A percentile compares a stretch with the other conserved stretches of the same genome.
Conservation (phyloP, 1,139 yeast species). For the Waltiozyma sp. region DNA sequence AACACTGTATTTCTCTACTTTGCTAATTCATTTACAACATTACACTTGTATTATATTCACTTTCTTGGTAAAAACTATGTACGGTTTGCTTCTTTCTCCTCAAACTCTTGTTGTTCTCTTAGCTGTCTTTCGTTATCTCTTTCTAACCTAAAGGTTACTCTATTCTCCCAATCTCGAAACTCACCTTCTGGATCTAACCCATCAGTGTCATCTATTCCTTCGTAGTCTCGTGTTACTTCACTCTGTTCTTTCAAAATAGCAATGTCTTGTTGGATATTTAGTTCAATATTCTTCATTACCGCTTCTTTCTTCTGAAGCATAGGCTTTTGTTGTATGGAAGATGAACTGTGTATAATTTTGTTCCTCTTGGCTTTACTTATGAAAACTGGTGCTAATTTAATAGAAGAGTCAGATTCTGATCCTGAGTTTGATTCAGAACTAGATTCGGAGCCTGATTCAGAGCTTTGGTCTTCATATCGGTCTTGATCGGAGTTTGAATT, state of each 20-base stretch:
- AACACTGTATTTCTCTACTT: no score
- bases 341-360: no score
- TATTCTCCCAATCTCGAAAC: conserved; percentile 32
- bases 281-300: conserved; percentile 21
- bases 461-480: not conserved
- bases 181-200: conserved; percentile 40
- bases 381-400: conserved; percentile 14
- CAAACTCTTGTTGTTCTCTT: conserved; percentile 28
- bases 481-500: not conserved
- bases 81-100: conserved; percentile 25
- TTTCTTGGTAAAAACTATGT: conserved; percentile 16
- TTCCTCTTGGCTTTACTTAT: conserved; percentile 9
- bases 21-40: no score
- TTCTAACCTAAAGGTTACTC: conserved; percentile 30
- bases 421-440: conserved; percentile 3
- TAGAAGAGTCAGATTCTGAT: conserved; percentile 7
- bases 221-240: conserved; percentile 16
- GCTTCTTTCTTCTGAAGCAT: conserved; percentile 13
- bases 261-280: conserved; percentile 18
- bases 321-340: not conserved
- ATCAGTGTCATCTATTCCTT: conserved; percentile 43
- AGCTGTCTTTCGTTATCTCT: conserved; percentile 32
- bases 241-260: conserved; percentile 11
- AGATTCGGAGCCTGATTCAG: not conserved
- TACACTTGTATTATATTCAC: conserved; percentile 10